A percentile compares a stretch with the other conserved stretches of the same genome.
Conservation (phyloP, 768 basidiomycete species). For the Leucocoprinus birnbaumii region DNA sequence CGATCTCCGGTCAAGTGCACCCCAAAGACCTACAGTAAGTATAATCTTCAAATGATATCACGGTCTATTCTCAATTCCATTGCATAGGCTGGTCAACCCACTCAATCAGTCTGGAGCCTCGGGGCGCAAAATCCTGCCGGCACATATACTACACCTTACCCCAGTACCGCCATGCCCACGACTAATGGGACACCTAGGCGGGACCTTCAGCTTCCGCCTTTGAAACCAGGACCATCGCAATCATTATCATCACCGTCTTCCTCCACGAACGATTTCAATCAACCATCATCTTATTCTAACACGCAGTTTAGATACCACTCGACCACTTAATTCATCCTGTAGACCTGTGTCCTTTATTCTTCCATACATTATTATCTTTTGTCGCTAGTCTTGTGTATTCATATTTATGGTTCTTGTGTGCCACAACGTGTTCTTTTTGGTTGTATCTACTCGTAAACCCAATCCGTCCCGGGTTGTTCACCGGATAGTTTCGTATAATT, state of each 20-base stretch:
- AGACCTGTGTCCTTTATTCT: no score
- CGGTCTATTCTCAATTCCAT: neutral
- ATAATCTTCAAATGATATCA: neutral
- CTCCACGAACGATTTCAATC: slow-evolving; percentile 14
- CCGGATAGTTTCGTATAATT: slow-evolving; percentile 77
- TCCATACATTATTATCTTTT: neutral
- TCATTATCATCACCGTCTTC: neutral
- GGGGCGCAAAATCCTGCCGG: slow-evolving; percentile 16
- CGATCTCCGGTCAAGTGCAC: slow-evolving; percentile 6
- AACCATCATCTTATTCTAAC: slow-evolving; percentile 21
- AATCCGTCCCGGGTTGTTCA: slow-evolving; percentile 24
- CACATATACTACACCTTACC: slow-evolving; percentile 15
- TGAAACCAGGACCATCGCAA: slow-evolving; percentile 1
- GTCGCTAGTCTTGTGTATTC: slow-evolving; percentile 7
- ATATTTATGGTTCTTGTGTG: slow-evolving; percentile 5
- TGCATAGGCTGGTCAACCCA: slow-evolving; percentile 10
- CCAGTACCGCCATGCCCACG: neutral
- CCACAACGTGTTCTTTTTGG: neutral
- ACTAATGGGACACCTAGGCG: slow-evolving; percentile 6
- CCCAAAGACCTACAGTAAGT: slow-evolving; percentile 7
- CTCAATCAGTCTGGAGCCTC: slow-evolving; percentile 21
- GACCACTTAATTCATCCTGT: slow-evolving; percentile 22
- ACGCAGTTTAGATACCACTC: slow-evolving; percentile 29
- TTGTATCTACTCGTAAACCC: slow-evolving; percentile 8
- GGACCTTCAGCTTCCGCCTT: neutral